A percentile compares a stretch with the other conserved stretches of the same genome.
phyloP scores from a whole-genome alignment of 768 basidiomycete species.

The Wakefieldia striispora region DNA sequence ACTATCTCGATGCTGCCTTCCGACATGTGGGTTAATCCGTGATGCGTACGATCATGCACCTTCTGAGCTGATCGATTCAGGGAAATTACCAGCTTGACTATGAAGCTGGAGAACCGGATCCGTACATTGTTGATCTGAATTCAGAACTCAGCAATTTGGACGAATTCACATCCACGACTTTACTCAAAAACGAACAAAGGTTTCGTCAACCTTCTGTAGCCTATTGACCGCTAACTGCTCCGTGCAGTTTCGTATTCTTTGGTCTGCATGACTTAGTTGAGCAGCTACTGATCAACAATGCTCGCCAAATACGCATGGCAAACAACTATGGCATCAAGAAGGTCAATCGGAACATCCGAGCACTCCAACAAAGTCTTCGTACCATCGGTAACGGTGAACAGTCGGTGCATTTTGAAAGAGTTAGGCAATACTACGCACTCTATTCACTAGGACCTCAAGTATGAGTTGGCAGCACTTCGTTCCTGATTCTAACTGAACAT shows the following conservation, averaged over 20 bases:
- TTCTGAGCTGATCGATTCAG: conserved; percentile 38
- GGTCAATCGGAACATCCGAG: conserved; percentile 83
- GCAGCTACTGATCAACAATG: conserved; percentile 72
- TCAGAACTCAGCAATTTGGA: conserved; percentile 74
- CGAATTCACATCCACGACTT: conserved; percentile 57
- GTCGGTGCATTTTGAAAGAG: conserved; percentile 70
- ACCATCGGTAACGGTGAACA: conserved; percentile 61
- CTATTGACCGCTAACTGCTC: neutral
- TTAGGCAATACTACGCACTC: conserved; percentile 77
- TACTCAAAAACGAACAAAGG: conserved; percentile 67
- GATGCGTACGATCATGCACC: conserved; percentile 3
- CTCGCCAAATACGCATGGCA: conserved; percentile 62
- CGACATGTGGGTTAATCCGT: conserved; percentile 52
- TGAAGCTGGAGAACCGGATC: conserved; percentile 89
- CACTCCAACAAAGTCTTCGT: conserved; percentile 89
- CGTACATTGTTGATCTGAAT: conserved; percentile 84
- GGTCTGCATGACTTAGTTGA: conserved; percentile 87
- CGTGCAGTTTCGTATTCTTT: conserved; percentile 76
- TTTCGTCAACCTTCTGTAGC: conserved; percentile 36
- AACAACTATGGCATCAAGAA: conserved; percentile 82
- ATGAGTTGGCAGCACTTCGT: conserved; percentile 17
- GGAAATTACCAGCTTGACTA: conserved; percentile 81
- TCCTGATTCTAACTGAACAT: neutral
- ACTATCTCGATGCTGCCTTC: conserved; percentile 78
- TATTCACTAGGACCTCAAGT: conserved; percentile 77